These are phyloP conservation scores for Colletotrichum lindemuthianum DNA, from an alignment of 2,329 filamentous ascomycete species.

Conservation along the genomic window DNA sequence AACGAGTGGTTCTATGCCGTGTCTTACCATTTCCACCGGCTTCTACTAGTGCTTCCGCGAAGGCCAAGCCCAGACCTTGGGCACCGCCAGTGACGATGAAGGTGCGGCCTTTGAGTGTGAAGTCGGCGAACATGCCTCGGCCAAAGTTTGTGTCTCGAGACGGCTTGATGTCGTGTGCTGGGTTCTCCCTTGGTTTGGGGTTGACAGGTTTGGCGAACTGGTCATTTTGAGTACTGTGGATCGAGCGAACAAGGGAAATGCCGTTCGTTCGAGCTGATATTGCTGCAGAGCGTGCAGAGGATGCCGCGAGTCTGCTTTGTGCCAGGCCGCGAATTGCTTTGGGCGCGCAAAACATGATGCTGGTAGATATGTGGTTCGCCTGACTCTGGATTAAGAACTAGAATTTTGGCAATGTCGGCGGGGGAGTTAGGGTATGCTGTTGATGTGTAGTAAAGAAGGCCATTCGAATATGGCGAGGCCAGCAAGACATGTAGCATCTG, in stretches of 20 bases:
- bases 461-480: no score
- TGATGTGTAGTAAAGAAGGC: no score
- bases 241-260: neutral
- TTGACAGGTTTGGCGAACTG: slow-evolving; percentile 36
- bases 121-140: slow-evolving; percentile 67
- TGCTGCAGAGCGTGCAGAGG: neutral
- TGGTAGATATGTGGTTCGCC: neutral
- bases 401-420: no score
- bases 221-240: slow-evolving; percentile 5
- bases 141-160: slow-evolving; percentile 42
- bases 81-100: slow-evolving; percentile 78
- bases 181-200: slow-evolving; percentile 42
- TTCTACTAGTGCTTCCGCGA: slow-evolving; percentile 78
- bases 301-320: neutral
- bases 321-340: slow-evolving; percentile 7
- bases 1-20: neutral
- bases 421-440: no score
- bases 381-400: no score
- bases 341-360: neutral
- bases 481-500: no score
- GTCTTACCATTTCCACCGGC: slow-evolving; percentile 72
- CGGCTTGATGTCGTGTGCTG: slow-evolving; percentile 38
- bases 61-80: slow-evolving; percentile 76
- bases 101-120: slow-evolving; percentile 73
- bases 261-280: neutral